Percentiles rank a stretch among this genome's conserved stretches.
Evolutionary conservation across 2,329 filamentous ascomycete genomes (phyloP).

Genomic region (Diaporthe sp.): DNA sequence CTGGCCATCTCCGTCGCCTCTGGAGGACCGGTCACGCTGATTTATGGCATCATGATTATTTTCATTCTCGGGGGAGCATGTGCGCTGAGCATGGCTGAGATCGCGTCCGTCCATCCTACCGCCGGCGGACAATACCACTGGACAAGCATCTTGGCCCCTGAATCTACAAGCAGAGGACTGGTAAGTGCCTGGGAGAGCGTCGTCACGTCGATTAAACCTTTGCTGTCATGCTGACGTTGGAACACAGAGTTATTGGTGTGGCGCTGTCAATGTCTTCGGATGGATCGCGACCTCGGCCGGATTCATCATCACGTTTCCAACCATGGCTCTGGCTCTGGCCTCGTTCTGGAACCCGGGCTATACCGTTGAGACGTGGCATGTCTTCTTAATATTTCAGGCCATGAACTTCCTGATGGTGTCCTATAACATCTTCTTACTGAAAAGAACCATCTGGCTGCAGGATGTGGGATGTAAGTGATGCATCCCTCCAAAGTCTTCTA

Average conservation of each 20-base stretch:
- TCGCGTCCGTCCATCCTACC: conserved; percentile 52
- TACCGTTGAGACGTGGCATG: conserved; percentile 34
- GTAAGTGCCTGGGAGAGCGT: background rate
- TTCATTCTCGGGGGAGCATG: conserved; percentile 44
- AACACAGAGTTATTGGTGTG: conserved; percentile 40
- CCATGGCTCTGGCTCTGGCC: conserved; percentile 32
- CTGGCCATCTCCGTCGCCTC: conserved; percentile 41
- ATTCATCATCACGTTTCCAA: conserved; percentile 35
- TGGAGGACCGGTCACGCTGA: conserved; percentile 37
- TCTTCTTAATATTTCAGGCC: conserved; percentile 36
- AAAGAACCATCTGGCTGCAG: conserved; percentile 20
- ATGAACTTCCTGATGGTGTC: conserved; percentile 33
- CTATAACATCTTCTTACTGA: conserved; percentile 37
- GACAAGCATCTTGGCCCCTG: conserved; percentile 47
- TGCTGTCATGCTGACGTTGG: background rate
- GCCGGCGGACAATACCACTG: conserved; percentile 56
- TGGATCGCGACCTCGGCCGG: conserved; percentile 39
- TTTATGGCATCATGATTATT: conserved; percentile 49
- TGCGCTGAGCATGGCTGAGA: conserved; percentile 51
- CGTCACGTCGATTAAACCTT: no score
- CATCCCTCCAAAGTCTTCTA: background rate
- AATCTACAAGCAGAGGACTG: conserved; percentile 19
- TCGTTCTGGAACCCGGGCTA: conserved; percentile 37
- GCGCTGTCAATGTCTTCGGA: conserved; percentile 33
- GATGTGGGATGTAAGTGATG: conserved; percentile 30